Conservation (phyloP, 768 basidiomycete genomes). For the Baorangia bicolor region DNA sequence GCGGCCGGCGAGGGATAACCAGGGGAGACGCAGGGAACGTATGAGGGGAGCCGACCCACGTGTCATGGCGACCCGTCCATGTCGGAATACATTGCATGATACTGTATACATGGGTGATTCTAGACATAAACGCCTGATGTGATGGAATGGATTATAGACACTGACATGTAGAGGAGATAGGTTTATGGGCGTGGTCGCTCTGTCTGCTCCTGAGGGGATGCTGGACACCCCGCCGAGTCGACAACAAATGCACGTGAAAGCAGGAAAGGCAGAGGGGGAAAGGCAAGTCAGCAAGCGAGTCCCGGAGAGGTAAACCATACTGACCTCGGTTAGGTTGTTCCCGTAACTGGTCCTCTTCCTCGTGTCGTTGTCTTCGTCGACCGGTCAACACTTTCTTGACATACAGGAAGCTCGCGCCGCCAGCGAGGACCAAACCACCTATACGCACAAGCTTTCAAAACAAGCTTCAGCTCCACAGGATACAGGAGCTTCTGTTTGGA, state of each 20-base stretch:
- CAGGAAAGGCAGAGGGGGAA: not conserved
- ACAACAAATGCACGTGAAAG: not conserved
- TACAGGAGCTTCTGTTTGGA: not conserved
- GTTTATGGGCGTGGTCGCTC: slow-evolving; percentile 8
- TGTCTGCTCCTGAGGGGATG: slow-evolving; percentile 3
- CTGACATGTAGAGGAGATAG: not conserved
- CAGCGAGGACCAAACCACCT: slow-evolving; percentile 29
- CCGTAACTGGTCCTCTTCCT: slow-evolving; percentile 15
- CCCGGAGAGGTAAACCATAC: not conserved
- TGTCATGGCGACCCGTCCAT: slow-evolving; percentile 1
- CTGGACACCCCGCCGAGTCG: not conserved
- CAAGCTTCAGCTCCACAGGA: not conserved
- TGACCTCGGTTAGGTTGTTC: slow-evolving; percentile 9
- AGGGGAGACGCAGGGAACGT: not conserved
- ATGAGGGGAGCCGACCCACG: not conserved
- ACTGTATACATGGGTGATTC: not conserved
- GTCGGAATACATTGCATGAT: not conserved
- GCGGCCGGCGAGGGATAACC: not conserved
- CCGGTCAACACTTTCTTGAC: slow-evolving; percentile 30
- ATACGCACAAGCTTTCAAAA: slow-evolving; percentile 22
- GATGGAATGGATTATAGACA: not conserved
- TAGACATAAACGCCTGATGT: not conserved
- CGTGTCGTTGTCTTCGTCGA: slow-evolving; percentile 24
- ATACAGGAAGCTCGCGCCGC: slow-evolving; percentile 31
- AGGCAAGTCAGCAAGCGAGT: slow-evolving; percentile 12